Conservation (phyloP, 176 grass and related monocot genomes). For the Thalia dealbata region DNA sequence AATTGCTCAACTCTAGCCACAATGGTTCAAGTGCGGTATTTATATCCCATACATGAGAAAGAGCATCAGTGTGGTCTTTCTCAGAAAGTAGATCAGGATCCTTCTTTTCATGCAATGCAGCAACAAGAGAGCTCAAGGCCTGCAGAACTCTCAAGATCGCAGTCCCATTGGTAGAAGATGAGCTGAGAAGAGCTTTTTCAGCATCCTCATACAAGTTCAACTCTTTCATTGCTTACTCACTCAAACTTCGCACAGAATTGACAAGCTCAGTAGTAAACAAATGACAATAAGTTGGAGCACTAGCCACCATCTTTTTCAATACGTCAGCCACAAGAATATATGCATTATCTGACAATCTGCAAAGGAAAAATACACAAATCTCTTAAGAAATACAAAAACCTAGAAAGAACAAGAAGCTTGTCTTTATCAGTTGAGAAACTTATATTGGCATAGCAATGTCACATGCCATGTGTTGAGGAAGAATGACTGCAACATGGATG, state of each 20-base stretch:
- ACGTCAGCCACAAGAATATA: slow-evolving; percentile 89
- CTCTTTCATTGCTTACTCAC: slow-evolving; percentile 69
- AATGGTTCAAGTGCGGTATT: slow-evolving; percentile 67
- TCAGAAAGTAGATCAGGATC: slow-evolving; percentile 30
- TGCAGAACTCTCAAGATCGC: slow-evolving; percentile 90
- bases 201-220: slow-evolving; percentile 62
- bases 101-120: slow-evolving; percentile 76
- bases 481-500: neutral
- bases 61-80: slow-evolving; percentile 52
- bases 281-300: slow-evolving; percentile 70
- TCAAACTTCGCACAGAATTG: slow-evolving; percentile 72
- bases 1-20: slow-evolving; percentile 90
- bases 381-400: neutral
- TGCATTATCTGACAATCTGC: slow-evolving; percentile 87
- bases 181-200: slow-evolving; percentile 86
- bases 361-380: slow-evolving; percentile 11
- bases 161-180: slow-evolving; percentile 89
- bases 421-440: neutral
- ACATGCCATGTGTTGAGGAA: neutral
- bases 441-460: neutral
- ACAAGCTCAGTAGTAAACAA: slow-evolving; percentile 92
- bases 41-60: slow-evolving; percentile 74
- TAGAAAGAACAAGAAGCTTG: neutral
- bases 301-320: slow-evolving; percentile 81
- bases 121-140: slow-evolving; percentile 90